Conservation (phyloP, 345 rosid species). For the Garcia nutans region DNA sequence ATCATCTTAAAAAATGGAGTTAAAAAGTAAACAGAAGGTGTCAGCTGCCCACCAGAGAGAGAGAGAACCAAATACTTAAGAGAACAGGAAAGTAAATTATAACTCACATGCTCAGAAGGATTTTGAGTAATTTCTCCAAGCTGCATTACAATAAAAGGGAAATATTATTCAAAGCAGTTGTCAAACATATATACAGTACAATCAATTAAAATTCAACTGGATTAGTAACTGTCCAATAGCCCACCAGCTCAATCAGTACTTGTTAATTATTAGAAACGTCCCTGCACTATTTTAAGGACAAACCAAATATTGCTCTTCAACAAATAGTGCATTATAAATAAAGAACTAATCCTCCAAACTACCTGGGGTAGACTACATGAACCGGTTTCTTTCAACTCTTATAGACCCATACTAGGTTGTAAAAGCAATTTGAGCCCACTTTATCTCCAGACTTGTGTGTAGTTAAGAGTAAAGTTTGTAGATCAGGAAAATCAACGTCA, state of each 20-base stretch:
- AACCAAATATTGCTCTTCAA: not conserved
- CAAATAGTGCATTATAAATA: not conserved
- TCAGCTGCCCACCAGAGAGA: not conserved
- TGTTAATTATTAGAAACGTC: not conserved
- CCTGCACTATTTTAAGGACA: not conserved
- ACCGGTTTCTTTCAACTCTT: not conserved
- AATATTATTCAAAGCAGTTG: slow-evolving; percentile 9
- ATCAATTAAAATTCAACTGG: not conserved
- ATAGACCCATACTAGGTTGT: not conserved
- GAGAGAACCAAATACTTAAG: not conserved
- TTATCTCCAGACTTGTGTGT: not conserved
- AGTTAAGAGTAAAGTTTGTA: not conserved
- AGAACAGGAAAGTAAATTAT: not conserved
- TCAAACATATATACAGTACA: not conserved
- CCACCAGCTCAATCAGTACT: not conserved
- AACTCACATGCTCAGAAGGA: slow-evolving; percentile 41
- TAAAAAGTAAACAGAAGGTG: slow-evolving; percentile 3
- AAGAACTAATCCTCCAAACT: not conserved
- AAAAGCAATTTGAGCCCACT: not conserved
- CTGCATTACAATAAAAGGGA: slow-evolving; percentile 32
- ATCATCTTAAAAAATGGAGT: not conserved
- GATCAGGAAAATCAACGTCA: not conserved
- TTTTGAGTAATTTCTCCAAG: slow-evolving; percentile 35
- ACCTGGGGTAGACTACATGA: not conserved
- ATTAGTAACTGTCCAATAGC: too few relatives aligned